Evolutionary conservation across 176 grass and related monocot genomes (phyloP).

Genomic region (Rhynchospora breviuscula): DNA sequence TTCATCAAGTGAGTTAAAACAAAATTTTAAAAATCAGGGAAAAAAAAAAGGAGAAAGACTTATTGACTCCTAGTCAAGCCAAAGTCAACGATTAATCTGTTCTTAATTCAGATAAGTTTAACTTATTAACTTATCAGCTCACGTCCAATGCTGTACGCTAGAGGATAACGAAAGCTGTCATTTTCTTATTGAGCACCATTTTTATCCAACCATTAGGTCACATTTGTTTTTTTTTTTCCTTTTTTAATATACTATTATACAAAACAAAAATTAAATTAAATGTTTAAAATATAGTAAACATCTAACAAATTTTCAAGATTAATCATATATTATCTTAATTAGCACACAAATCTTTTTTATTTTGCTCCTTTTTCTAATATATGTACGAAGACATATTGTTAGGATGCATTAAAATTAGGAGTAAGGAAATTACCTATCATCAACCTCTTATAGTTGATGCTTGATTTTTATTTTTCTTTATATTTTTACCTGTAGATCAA

Average conservation of each 20-base stretch:
- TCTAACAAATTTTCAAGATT: too few species aligned
- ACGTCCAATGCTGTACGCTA: not conserved
- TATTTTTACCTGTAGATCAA: not conserved
- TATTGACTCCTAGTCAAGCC: slow-evolving; percentile 4
- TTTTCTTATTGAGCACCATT: not conserved
- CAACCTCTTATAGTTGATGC: not conserved
- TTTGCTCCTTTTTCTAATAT: not conserved
- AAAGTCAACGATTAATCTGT: not conserved
- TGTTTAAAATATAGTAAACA: not conserved
- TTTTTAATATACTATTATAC: not conserved
- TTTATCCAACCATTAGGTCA: not conserved
- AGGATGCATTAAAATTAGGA: not conserved
- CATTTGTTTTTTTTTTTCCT: not conserved
- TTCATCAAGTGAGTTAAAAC: not conserved
- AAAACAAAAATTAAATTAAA: not conserved
- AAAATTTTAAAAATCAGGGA: not conserved
- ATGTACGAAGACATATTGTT: not conserved
- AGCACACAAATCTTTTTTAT: not conserved
- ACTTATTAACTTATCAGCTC: not conserved
- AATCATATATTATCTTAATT: too few species aligned
- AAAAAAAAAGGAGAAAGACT: not conserved
- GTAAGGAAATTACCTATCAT: not conserved
- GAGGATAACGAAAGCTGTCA: not conserved
- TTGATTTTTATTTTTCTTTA: not conserved
- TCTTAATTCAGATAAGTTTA: slow-evolving; percentile 10